Evolutionary conservation across 1,139 yeast genomes (phyloP).

Genomic region (Blastobotrys serpentis): DNA sequence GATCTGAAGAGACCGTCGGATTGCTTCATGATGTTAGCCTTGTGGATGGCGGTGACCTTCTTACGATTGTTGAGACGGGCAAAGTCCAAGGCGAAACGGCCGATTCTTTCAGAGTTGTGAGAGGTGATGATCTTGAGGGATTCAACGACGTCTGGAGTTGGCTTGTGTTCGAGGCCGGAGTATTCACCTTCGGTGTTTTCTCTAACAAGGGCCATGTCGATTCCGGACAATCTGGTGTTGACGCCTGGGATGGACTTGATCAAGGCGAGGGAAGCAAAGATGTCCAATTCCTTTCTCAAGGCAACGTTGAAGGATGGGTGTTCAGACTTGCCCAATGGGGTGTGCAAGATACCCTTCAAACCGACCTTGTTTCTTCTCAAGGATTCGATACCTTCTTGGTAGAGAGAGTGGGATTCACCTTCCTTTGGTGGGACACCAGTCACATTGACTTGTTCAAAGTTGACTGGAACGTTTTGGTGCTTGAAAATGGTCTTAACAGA

Average conservation of each 20-base stretch:
- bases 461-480: conserved; percentile 84
- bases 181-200: conserved; percentile 99
- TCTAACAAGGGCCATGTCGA: conserved; percentile 92
- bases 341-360: conserved; percentile 91
- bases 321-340: conserved; percentile 74
- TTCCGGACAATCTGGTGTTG: conserved; percentile 79
- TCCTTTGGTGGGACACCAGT: conserved; percentile 66
- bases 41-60: conserved; percentile 94
- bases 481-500: conserved; percentile 88
- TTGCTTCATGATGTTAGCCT: conserved; percentile 98
- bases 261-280: conserved; percentile 88
- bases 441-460: conserved; percentile 89
- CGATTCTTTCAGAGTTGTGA: conserved; percentile 94
- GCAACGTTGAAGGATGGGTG: conserved; percentile 91
- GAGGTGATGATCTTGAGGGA: conserved; percentile 93
- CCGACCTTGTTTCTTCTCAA: conserved; percentile 96
- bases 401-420: conserved; percentile 41
- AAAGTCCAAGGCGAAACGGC: conserved; percentile 95
- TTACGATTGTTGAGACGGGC: conserved; percentile 91
- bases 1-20: conserved; percentile 98
- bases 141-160: conserved; percentile 97
- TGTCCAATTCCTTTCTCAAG: conserved; percentile 91
- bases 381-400: conserved; percentile 85
- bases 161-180: conserved; percentile 97
- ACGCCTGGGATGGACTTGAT: conserved; percentile 96